Percentiles rank a stretch among this genome's conserved stretches.
These are phyloP conservation scores for Cryphonectria carpinicola DNA, from an alignment of 2,329 filamentous ascomycete species.

Conservation along the genomic window DNA sequence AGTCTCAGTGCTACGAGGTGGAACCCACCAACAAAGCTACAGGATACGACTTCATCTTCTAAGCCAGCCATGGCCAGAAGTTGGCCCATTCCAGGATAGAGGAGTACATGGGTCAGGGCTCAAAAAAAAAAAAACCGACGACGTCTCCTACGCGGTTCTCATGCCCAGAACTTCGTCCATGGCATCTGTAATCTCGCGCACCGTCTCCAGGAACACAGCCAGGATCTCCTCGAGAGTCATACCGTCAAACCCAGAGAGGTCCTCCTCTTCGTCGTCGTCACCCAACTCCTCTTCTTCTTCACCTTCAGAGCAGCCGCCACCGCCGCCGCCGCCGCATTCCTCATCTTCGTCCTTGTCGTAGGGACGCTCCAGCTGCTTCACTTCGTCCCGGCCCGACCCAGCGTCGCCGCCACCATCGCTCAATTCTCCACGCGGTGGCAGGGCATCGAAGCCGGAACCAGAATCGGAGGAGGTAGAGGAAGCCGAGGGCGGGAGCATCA, in stretches of 20 bases:
- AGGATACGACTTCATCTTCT: too few relatives aligned
- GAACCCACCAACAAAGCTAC: too few relatives aligned
- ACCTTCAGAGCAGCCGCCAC: not conserved
- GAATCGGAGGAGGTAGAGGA: not conserved
- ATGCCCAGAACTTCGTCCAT: not conserved
- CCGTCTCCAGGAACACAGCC: not conserved
- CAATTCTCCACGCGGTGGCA: too few relatives aligned
- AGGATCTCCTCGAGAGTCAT: not conserved
- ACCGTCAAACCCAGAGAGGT: not conserved
- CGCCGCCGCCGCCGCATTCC: not conserved
- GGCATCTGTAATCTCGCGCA: not conserved
- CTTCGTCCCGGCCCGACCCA: not conserved
- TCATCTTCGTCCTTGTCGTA: not conserved
- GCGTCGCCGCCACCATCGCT: not conserved
- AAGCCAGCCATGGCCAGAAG: too few relatives aligned
- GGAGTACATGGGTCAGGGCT: too few relatives aligned
- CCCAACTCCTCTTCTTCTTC: not conserved
- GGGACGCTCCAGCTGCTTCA: not conserved
- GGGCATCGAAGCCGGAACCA: too few relatives aligned
- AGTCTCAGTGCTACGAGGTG: too few relatives aligned
- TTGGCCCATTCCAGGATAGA: too few relatives aligned
- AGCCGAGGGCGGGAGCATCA: not conserved
- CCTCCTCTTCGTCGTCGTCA: not conserved
- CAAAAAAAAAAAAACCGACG: too few relatives aligned
- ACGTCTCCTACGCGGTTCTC: not conserved